These are phyloP conservation scores for Fusarium coicis DNA, from an alignment of 2,329 filamentous ascomycete species.

Conservation along the genomic window DNA sequence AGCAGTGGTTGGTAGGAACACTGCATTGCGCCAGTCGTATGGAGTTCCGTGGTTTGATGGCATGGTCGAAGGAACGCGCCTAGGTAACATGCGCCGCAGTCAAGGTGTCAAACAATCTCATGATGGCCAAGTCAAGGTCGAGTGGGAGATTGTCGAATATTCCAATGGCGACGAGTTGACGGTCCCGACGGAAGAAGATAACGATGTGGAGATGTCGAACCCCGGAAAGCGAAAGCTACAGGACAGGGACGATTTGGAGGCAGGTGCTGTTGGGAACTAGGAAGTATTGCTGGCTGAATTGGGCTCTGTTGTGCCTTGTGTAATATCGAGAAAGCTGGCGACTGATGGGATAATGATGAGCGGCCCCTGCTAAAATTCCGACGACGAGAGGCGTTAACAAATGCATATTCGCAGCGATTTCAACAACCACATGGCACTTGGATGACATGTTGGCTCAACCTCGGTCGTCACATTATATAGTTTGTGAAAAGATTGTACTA, in stretches of 20 bases:
- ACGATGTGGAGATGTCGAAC: constrained; percentile 49
- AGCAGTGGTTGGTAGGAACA: constrained; percentile 43
- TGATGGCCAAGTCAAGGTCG: constrained; percentile 74
- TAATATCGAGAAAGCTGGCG: constrained; percentile 8
- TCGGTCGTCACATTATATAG: constrained; percentile 7
- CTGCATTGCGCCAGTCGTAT: constrained; percentile 65
- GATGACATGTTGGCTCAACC: not conserved
- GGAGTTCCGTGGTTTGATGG: constrained; percentile 88
- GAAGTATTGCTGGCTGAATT: not conserved
- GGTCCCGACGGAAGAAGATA: constrained; percentile 44
- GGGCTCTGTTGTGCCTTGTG: not conserved
- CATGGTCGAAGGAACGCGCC: constrained; percentile 78
- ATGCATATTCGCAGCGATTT: constrained; percentile 1
- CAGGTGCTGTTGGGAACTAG: constrained; percentile 10
- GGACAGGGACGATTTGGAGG: constrained; percentile 51
- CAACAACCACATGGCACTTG: constrained; percentile 1
- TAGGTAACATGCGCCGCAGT: constrained; percentile 75
- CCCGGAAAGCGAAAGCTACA: constrained; percentile 65
- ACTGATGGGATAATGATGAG: constrained; percentile 21
- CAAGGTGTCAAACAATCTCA: constrained; percentile 63
- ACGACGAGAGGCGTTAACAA: not conserved
- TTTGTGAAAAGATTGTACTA: constrained; percentile 6
- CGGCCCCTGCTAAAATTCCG: not conserved
- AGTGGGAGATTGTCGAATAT: constrained; percentile 89
- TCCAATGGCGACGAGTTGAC: constrained; percentile 52